Percentiles rank a stretch among this genome's conserved stretches.
phyloP scores from a whole-genome alignment of 441 rosid genomes.

The Omphalea diandra region DNA sequence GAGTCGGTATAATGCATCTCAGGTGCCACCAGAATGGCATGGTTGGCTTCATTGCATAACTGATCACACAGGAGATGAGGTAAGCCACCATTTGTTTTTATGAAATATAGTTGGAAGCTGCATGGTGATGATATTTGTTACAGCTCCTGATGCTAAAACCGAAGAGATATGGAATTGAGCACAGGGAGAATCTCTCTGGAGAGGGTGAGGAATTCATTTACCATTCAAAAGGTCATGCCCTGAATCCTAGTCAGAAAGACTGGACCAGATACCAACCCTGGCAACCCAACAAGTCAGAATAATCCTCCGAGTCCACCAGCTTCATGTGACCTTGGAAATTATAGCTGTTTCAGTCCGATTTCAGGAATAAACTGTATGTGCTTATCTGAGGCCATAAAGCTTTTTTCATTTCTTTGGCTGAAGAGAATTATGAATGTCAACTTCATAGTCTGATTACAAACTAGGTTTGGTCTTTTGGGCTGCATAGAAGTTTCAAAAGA shows the following conservation, averaged over 20 bases:
- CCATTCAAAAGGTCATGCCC: conserved; percentile 93
- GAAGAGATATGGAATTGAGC: conserved; percentile 80
- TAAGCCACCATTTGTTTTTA: conserved; percentile 24
- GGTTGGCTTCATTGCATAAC: conserved; percentile 98
- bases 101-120: background rate
- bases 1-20: conserved; percentile 91
- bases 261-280: conserved; percentile 96
- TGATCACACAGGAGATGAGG: conserved; percentile 97
- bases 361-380: conserved; percentile 26
- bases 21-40: conserved; percentile 99
- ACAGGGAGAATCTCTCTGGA: conserved; percentile 92
- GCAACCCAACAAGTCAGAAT: conserved; percentile 70
- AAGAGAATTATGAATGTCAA: background rate
- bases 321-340: conserved; percentile 11
- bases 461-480: background rate
- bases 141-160: conserved; percentile 96
- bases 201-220: conserved; percentile 79
- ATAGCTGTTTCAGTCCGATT: conserved; percentile 4
- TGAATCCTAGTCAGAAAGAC: conserved; percentile 83
- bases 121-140: conserved; percentile 14
- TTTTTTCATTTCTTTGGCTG: conserved; percentile 7
- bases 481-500: background rate
- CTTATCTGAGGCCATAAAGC: conserved; percentile 7
- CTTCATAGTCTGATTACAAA: background rate
- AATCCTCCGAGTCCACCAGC: conserved; percentile 6